phyloP scores from a whole-genome alignment of 805 yeast species.

The Wickerhamiella brachini region DNA sequence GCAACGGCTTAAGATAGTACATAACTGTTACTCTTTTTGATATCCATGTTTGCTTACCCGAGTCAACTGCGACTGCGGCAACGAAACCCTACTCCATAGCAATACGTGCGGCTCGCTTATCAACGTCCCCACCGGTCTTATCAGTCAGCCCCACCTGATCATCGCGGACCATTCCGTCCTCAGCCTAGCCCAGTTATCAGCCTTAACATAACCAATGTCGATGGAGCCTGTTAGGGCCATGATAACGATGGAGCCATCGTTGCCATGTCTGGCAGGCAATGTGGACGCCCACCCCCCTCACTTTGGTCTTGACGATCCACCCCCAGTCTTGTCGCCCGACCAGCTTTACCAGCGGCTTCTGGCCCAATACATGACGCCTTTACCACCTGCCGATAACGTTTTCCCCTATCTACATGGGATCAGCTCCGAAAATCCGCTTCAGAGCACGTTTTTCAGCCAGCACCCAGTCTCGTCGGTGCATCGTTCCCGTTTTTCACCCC shows the following conservation, averaged over 20 bases:
- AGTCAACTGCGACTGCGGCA: too few species aligned
- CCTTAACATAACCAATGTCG: not conserved
- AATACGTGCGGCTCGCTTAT: not conserved
- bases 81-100: not conserved
- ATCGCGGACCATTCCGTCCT: not conserved
- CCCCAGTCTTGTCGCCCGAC: not conserved
- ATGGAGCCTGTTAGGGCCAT: not conserved
- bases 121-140: not conserved
- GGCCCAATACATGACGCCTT: constrained; percentile 12
- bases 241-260: not conserved
- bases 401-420: constrained; percentile 91
- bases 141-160: not conserved
- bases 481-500: constrained; percentile 10
- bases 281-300: not conserved
- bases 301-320: not conserved
- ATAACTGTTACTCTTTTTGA: too few species aligned
- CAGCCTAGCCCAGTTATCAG: not conserved
- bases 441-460: constrained; percentile 28
- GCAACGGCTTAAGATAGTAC: too few species aligned
- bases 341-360: constrained; percentile 1
- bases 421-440: constrained; percentile 42
- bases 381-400: constrained; percentile 54
- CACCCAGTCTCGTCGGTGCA: constrained; percentile 1
- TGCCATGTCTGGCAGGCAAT: not conserved
- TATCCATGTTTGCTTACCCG: too few species aligned